A percentile compares a stretch with the other conserved stretches of the same genome.
These are phyloP conservation scores for Exophiala phaeomuriformis DNA, from an alignment of 2,329 filamentous ascomycete species.

Conservation along the genomic window DNA sequence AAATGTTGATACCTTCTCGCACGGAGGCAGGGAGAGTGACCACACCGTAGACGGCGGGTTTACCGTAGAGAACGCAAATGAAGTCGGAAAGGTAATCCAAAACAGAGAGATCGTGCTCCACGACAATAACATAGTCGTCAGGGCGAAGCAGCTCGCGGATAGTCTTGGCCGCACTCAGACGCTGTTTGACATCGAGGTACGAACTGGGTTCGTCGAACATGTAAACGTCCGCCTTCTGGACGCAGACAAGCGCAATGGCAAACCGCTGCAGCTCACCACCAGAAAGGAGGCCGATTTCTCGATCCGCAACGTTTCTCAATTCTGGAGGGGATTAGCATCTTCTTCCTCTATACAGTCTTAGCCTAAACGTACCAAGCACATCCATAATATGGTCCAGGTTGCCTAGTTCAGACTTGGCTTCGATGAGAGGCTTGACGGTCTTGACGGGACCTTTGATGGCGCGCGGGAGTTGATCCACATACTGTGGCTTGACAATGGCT, in stretches of 20 bases:
- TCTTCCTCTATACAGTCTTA: neutral
- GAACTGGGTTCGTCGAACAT: conserved; percentile 99
- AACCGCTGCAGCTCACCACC: conserved; percentile 98
- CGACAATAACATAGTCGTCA: conserved; percentile 94
- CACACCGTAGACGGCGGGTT: conserved; percentile 93
- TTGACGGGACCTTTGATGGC: conserved; percentile 78
- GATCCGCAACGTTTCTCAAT: conserved; percentile 79
- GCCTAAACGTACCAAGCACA: conserved; percentile 51
- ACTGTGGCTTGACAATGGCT: conserved; percentile 97
- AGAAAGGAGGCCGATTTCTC: conserved; percentile 82
- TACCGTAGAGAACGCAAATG: conserved; percentile 93
- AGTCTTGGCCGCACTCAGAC: conserved; percentile 82
- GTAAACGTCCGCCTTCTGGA: conserved; percentile 95
- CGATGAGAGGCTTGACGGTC: conserved; percentile 70
- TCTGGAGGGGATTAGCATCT: conserved; percentile 42
- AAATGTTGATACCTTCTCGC: conserved; percentile 98
- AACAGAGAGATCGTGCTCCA: conserved; percentile 98
- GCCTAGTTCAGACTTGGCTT: conserved; percentile 65
- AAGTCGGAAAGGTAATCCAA: conserved; percentile 98
- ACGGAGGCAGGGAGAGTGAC: conserved; percentile 93
- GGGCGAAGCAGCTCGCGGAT: conserved; percentile 84
- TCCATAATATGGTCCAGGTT: conserved; percentile 79
- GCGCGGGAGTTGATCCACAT: conserved; percentile 95
- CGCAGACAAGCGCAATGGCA: conserved; percentile 89
- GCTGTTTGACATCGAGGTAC: conserved; percentile 98